Percentiles rank a stretch among this genome's conserved stretches.
Evolutionary conservation across 768 basidiomycete species (phyloP).

Genomic region (Panaeolus cyanescens): DNA sequence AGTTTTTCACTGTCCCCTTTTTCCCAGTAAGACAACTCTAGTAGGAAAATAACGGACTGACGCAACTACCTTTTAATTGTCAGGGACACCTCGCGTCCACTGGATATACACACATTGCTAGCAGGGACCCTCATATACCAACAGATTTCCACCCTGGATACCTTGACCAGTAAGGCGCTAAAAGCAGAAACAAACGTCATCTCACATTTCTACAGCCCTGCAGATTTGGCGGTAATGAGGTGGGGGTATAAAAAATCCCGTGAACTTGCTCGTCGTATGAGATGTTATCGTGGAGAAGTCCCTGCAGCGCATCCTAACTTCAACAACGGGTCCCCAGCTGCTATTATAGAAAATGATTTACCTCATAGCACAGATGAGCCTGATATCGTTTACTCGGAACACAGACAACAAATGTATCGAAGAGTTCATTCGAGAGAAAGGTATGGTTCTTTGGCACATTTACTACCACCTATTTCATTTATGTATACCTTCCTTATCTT

Average conservation of each 20-base stretch:
- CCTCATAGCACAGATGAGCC: slow-evolving; percentile 34
- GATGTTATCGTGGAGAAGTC: slow-evolving; percentile 40
- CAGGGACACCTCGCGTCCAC: slow-evolving; percentile 35
- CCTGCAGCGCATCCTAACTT: slow-evolving; percentile 35
- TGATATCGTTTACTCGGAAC: slow-evolving; percentile 38
- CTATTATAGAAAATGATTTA: slow-evolving; percentile 8
- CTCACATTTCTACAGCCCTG: slow-evolving; percentile 24
- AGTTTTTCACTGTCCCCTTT: slow-evolving; percentile 28
- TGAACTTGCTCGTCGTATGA: slow-evolving; percentile 60
- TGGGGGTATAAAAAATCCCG: slow-evolving; percentile 57
- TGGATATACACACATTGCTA: slow-evolving; percentile 40
- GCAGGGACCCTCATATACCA: slow-evolving; percentile 28
- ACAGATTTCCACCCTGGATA: slow-evolving; percentile 26
- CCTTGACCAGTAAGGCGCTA: slow-evolving; percentile 31
- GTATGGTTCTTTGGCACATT: slow-evolving; percentile 9
- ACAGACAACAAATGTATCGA: slow-evolving; percentile 46
- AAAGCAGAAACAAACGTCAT: too few species aligned
- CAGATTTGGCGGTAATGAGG: slow-evolving; percentile 45
- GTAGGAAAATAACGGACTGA: neutral
- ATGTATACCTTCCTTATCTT: neutral
- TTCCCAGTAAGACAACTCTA: slow-evolving; percentile 29
- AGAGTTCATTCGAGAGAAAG: slow-evolving; percentile 13
- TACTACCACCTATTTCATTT: neutral
- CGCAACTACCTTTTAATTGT: neutral
- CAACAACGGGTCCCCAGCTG: slow-evolving; percentile 31